These are phyloP conservation scores for Salix exigua DNA, from an alignment of 345 rosid genomes.

Conservation along the genomic window DNA sequence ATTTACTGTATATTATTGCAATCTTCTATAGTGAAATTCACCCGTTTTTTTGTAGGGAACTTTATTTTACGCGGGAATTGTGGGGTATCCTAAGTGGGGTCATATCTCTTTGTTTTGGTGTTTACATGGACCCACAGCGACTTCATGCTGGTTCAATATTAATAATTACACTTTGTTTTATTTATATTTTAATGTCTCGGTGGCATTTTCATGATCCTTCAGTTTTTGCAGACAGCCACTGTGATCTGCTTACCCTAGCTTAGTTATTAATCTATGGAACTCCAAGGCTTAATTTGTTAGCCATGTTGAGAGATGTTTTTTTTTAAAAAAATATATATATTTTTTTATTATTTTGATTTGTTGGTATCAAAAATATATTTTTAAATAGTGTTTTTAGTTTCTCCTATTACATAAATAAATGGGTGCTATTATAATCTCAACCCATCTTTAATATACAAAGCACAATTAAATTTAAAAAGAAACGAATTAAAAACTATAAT, in stretches of 20 bases:
- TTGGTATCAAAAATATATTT: no score
- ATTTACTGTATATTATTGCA: no score
- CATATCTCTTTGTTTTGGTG: neutral
- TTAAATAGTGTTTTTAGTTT: no score
- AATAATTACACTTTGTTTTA: conserved; percentile 7
- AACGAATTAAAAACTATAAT: no score
- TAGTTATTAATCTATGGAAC: neutral
- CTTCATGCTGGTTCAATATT: neutral
- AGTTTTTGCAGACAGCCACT: neutral
- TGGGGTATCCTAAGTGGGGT: conserved; percentile 8
- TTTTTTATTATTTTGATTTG: no score
- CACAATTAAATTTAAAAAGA: no score
- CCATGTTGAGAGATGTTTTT: no score
- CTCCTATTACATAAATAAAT: no score
- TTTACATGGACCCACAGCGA: neutral
- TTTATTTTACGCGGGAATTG: conserved; percentile 26
- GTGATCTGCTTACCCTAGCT: neutral
- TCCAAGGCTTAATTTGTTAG: neutral
- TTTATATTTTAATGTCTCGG: neutral
- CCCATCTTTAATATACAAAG: no score
- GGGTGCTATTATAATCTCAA: no score
- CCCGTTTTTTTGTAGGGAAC: neutral
- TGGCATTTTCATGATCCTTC: neutral
- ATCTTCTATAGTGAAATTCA: neutral
- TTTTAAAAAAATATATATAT: no score